These are phyloP conservation scores for Euphorbia schlechtendalii DNA, from an alignment of 441 rosid species.

Conservation along the genomic window DNA sequence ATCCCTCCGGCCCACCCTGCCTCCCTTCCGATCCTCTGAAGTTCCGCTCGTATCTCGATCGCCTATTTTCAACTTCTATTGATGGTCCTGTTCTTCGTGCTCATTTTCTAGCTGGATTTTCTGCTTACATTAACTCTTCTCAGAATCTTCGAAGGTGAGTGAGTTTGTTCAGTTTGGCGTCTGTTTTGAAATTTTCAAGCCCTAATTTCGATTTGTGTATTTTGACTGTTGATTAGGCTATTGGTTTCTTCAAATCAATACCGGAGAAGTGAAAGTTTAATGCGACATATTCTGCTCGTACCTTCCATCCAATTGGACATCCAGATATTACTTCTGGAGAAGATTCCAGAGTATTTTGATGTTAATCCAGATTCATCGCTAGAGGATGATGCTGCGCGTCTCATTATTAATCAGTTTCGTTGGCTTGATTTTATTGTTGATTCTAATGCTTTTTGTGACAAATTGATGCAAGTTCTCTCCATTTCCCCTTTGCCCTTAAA, in stretches of 20 bases:
- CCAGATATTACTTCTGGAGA: slow-evolving; percentile 63
- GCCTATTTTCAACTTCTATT: slow-evolving; percentile 34
- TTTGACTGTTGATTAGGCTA: slow-evolving; percentile 32
- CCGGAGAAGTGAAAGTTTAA: slow-evolving; percentile 45
- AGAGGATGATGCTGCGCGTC: slow-evolving; percentile 65
- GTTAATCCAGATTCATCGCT: slow-evolving; percentile 24
- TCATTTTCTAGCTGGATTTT: slow-evolving; percentile 49
- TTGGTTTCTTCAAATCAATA: slow-evolving; percentile 37
- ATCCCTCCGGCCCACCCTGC: slow-evolving; percentile 55
- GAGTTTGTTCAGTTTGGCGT: neutral
- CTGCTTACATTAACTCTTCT: slow-evolving; percentile 45
- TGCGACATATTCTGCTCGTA: slow-evolving; percentile 61
- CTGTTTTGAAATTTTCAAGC: neutral
- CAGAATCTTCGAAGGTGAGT: slow-evolving; percentile 51
- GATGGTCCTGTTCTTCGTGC: slow-evolving; percentile 30
- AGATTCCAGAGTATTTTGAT: slow-evolving; percentile 69
- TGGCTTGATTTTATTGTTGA: slow-evolving; percentile 76
- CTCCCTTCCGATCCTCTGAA: slow-evolving; percentile 59
- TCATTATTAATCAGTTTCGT: slow-evolving; percentile 63
- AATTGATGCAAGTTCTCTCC: slow-evolving; percentile 63
- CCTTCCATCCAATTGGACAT: slow-evolving; percentile 61
- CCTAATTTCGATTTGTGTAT: neutral
- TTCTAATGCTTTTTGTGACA: slow-evolving; percentile 47
- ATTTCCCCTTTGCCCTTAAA: slow-evolving; percentile 60
- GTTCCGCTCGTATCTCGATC: slow-evolving; percentile 59